These are phyloP conservation scores for Crepidotus variabilis DNA, from an alignment of 768 basidiomycete species.

Conservation along the genomic window DNA sequence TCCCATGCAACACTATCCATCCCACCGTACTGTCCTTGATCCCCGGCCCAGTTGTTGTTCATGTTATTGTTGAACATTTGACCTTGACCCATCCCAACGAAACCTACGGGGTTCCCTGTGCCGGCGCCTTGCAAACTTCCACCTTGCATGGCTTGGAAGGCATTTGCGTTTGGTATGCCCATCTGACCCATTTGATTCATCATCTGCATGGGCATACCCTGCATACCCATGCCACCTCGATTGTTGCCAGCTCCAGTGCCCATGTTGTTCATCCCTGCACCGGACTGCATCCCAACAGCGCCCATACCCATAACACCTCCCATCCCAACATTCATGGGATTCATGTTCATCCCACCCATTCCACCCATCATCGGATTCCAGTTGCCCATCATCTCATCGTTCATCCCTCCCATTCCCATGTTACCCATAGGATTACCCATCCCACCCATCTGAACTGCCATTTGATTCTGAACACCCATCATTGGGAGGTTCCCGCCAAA, in stretches of 20 bases:
- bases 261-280: constrained; percentile 6
- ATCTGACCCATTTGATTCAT: constrained; percentile 29
- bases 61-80: constrained; percentile 8
- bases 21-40: constrained; percentile 12
- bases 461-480: constrained; percentile 19
- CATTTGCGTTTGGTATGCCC: constrained; percentile 28
- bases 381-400: constrained; percentile 30
- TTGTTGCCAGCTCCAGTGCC: constrained; percentile 4
- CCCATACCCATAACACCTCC: constrained; percentile 43
- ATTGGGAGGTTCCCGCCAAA: constrained; percentile 5
- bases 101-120: not conserved
- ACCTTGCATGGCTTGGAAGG: constrained; percentile 22
- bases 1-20: constrained; percentile 16
- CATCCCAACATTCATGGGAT: constrained; percentile 12
- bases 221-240: constrained; percentile 9
- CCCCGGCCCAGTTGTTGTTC: constrained; percentile 2
- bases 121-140: constrained; percentile 19
- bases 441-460: constrained; percentile 24
- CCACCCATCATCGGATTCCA: constrained; percentile 35
- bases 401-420: constrained; percentile 21
- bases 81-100: constrained; percentile 13
- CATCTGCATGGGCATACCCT: constrained; percentile 18
- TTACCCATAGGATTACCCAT: not conserved
- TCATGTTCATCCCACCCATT: constrained; percentile 35
- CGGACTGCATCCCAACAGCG: constrained; percentile 1